Conservation (phyloP, 2,329 filamentous ascomycete genomes). For the Phaeosphaeria sp. region DNA sequence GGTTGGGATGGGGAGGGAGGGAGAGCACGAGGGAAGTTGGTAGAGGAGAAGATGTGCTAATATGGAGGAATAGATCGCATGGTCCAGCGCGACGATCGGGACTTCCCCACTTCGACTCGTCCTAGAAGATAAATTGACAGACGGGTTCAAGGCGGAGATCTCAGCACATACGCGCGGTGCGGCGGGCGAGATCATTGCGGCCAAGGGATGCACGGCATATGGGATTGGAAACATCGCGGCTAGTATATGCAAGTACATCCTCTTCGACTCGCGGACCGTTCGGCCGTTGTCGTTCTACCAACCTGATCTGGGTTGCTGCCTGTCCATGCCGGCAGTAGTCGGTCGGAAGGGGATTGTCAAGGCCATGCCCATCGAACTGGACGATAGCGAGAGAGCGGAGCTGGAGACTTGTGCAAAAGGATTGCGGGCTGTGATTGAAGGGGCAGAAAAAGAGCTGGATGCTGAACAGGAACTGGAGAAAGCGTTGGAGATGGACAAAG, state of each 20-base stretch:
- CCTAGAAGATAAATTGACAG: slow-evolving; percentile 30
- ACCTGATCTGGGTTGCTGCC: slow-evolving; percentile 55
- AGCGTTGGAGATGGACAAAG: slow-evolving; percentile 32
- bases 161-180: slow-evolving; percentile 56
- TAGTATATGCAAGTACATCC: slow-evolving; percentile 59
- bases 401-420: slow-evolving; percentile 45
- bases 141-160: slow-evolving; percentile 45
- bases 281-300: slow-evolving; percentile 59
- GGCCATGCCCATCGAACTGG: slow-evolving; percentile 44
- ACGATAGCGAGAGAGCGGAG: slow-evolving; percentile 41
- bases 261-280: slow-evolving; percentile 57
- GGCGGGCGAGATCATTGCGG: slow-evolving; percentile 56
- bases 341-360: slow-evolving; percentile 56
- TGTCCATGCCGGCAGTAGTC: slow-evolving; percentile 59
- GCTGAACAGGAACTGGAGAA: slow-evolving; percentile 35
- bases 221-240: slow-evolving; percentile 59
- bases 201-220: slow-evolving; percentile 60
- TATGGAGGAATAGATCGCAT: slow-evolving; percentile 44
- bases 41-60: background rate
- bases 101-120: slow-evolving; percentile 50
- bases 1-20: background rate
- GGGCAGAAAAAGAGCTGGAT: slow-evolving; percentile 45
- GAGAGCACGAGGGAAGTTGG: no score
- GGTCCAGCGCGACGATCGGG: slow-evolving; percentile 54
- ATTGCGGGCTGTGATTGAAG: slow-evolving; percentile 46